Conservation (phyloP, 768 basidiomycete species). For the Crepidotus variabilis region DNA sequence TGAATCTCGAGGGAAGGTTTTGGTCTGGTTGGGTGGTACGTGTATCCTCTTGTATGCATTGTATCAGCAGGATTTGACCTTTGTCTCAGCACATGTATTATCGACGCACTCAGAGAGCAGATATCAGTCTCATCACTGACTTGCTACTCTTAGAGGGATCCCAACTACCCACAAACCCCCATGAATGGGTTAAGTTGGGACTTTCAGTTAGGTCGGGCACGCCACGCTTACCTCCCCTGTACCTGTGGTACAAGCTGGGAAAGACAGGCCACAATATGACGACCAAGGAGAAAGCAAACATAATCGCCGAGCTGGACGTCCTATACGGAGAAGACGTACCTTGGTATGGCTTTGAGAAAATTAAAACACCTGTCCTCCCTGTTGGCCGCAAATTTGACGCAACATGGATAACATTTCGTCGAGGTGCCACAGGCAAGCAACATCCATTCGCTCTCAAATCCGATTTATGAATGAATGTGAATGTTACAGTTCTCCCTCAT, state of each 20-base stretch:
- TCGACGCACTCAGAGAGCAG: slow-evolving; percentile 78
- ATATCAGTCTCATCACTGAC: slow-evolving; percentile 76
- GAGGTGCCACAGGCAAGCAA: slow-evolving; percentile 61
- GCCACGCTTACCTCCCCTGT: slow-evolving; percentile 49
- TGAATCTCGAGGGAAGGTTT: slow-evolving; percentile 62
- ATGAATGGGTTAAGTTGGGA: slow-evolving; percentile 61
- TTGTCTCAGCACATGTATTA: slow-evolving; percentile 65
- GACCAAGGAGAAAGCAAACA: slow-evolving; percentile 48
- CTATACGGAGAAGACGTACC: slow-evolving; percentile 80
- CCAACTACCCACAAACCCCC: slow-evolving; percentile 42
- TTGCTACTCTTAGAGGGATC: slow-evolving; percentile 58
- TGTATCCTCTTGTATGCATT: slow-evolving; percentile 4
- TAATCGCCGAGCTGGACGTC: slow-evolving; percentile 92
- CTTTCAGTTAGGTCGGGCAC: slow-evolving; percentile 67
- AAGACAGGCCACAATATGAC: slow-evolving; percentile 62
- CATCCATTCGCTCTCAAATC: not conserved
- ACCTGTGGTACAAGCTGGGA: slow-evolving; percentile 75
- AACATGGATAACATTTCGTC: slow-evolving; percentile 65
- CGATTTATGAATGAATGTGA: no score
- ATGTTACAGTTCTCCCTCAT: slow-evolving; percentile 60
- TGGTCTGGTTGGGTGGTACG: slow-evolving; percentile 53
- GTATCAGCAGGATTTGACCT: not conserved
- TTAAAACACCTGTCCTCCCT: slow-evolving; percentile 54
- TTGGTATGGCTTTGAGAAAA: slow-evolving; percentile 83
- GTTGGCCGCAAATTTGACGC: slow-evolving; percentile 39